These are phyloP conservation scores for Auricularia auricula-judae DNA, from an alignment of 768 basidiomycete species.

Conservation along the genomic window DNA sequence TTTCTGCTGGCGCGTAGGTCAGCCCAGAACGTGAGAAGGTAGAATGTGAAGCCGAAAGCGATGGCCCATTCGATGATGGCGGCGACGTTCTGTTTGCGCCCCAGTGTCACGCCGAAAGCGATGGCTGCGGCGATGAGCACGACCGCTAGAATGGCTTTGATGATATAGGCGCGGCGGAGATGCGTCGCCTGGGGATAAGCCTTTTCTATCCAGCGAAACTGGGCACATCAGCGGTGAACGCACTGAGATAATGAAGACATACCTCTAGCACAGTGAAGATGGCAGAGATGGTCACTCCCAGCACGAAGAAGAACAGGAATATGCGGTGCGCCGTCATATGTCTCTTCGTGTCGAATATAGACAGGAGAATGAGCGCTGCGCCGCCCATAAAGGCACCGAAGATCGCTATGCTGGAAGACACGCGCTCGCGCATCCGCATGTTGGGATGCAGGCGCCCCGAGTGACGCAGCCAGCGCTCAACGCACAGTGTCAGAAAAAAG, in stretches of 20 bases:
- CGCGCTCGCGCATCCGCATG: conserved; percentile 44
- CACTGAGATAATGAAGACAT: conserved; percentile 5
- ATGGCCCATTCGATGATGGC: conserved; percentile 70
- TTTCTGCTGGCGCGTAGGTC: conserved; percentile 30
- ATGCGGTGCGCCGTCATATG: conserved; percentile 38
- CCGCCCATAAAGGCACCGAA: conserved; percentile 53
- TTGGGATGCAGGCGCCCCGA: conserved; percentile 31
- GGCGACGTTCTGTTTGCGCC: conserved; percentile 25
- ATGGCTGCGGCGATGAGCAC: conserved; percentile 51
- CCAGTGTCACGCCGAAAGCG: conserved; percentile 48
- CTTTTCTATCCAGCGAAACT: conserved; percentile 58
- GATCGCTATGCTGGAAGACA: conserved; percentile 47
- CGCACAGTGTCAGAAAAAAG: conserved; percentile 47
- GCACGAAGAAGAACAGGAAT: conserved; percentile 62
- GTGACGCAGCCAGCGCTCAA: conserved; percentile 59
- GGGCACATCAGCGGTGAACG: background rate
- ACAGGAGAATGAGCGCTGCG: conserved; percentile 52
- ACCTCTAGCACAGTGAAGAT: conserved; percentile 68
- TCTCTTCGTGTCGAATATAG: conserved; percentile 58
- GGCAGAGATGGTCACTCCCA: conserved; percentile 60
- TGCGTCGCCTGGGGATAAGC: conserved; percentile 35
- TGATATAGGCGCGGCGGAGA: conserved; percentile 43
- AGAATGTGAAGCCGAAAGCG: conserved; percentile 61
- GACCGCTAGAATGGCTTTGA: conserved; percentile 49
- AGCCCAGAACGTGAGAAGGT: conserved; percentile 59